Evolutionary conservation across 108 stramenopile genomes (phyloP).

Genomic region (Parietichytrium sp.): DNA sequence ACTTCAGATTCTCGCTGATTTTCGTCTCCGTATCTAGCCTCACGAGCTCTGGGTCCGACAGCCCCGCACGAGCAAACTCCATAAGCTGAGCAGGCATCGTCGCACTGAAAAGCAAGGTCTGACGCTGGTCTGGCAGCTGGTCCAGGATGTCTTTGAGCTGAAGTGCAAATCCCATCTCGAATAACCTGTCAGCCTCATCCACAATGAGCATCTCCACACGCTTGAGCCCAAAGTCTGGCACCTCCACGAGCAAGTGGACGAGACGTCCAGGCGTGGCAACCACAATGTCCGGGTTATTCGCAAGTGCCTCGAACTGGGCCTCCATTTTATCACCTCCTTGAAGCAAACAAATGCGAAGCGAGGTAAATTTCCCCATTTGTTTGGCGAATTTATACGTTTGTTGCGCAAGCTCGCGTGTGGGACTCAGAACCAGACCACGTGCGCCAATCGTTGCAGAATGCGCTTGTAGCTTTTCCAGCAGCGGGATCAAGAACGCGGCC

Average conservation of each 20-base stretch:
- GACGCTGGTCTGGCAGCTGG: slow-evolving; percentile 59
- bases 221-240: slow-evolving; percentile 76
- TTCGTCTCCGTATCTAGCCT: slow-evolving; percentile 89
- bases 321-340: slow-evolving; percentile 96
- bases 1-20: slow-evolving; percentile 84
- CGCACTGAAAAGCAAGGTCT: slow-evolving; percentile 90
- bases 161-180: slow-evolving; percentile 95
- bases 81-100: slow-evolving; percentile 91
- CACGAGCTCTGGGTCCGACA: slow-evolving; percentile 86
- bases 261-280: slow-evolving; percentile 95
- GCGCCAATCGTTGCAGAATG: slow-evolving; percentile 60
- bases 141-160: slow-evolving; percentile 72
- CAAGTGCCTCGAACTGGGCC: slow-evolving; percentile 82
- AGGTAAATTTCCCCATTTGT: slow-evolving; percentile 73
- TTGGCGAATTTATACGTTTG: slow-evolving; percentile 82
- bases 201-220: slow-evolving; percentile 81
- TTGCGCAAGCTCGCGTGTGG: slow-evolving; percentile 89
- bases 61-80: slow-evolving; percentile 95
- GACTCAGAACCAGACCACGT: slow-evolving; percentile 79
- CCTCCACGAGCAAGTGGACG: slow-evolving; percentile 91
- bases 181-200: slow-evolving; percentile 96
- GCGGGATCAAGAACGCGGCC: slow-evolving; percentile 86
- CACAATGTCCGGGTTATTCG: slow-evolving; percentile 87
- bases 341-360: slow-evolving; percentile 74
- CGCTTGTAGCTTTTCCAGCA: slow-evolving; percentile 72